These are phyloP conservation scores for Cryptosporidium parvum DNA, from an alignment of 169 alveolate species.

Conservation along the genomic window DNA sequence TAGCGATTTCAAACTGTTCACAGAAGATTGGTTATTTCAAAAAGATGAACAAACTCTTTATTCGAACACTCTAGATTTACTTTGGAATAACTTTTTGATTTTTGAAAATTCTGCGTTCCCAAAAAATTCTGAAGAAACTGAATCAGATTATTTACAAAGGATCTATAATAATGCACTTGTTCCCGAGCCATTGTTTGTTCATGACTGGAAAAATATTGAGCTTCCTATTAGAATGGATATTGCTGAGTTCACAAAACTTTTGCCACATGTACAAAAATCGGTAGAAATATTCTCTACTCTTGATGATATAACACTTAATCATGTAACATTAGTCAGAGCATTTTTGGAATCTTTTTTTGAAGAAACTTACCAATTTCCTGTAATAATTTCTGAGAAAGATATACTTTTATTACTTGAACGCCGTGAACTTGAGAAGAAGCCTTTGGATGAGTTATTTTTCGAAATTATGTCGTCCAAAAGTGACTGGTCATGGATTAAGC, in stretches of 20 bases:
- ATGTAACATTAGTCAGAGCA: slow-evolving; percentile 23
- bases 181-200: slow-evolving; percentile 56
- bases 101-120: slow-evolving; percentile 63
- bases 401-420: slow-evolving; percentile 49
- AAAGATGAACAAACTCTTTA: slow-evolving; percentile 5
- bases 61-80: slow-evolving; percentile 15
- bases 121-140: slow-evolving; percentile 48
- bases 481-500: slow-evolving; percentile 45
- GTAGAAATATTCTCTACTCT: slow-evolving; percentile 28
- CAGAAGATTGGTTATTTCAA: slow-evolving; percentile 27
- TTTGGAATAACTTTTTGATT: slow-evolving; percentile 52
- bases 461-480: slow-evolving; percentile 5
- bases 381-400: slow-evolving; percentile 30
- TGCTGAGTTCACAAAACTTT: slow-evolving; percentile 29
- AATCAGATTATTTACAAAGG: slow-evolving; percentile 24
- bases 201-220: slow-evolving; percentile 52
- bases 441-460: slow-evolving; percentile 59
- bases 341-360: slow-evolving; percentile 65
- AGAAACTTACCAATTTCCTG: slow-evolving; percentile 41
- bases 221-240: slow-evolving; percentile 54
- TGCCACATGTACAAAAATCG: slow-evolving; percentile 15
- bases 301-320: slow-evolving; percentile 29
- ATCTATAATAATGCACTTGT: slow-evolving; percentile 27
- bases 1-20: slow-evolving; percentile 7
- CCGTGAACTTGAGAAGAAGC: slow-evolving; percentile 20